Base-by-base conservation (phyloP, 768 basidiomycete genomes). In the Xerocomus brunneocitrinus region DNA sequence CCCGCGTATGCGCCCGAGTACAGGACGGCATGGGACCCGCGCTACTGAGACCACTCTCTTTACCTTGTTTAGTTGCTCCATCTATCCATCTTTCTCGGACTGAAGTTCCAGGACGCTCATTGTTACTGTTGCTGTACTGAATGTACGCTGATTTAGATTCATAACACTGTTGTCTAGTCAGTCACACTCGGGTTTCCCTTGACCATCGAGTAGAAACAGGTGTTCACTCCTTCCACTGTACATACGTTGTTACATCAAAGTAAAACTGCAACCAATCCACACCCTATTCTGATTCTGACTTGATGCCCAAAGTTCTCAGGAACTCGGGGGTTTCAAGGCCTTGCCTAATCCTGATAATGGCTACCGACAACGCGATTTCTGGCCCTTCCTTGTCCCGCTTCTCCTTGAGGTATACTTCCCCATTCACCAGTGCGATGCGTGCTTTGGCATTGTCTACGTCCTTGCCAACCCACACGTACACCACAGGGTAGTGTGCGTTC, bases 391-490 rank as follows among this genome's bases (percentile, higher is more conserved):
- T 56, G 16, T 13, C 30, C 43, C 66, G 59, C 58, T 70, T 72
- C 30, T 75, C 58, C 54, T 81, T 68, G 50, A 85, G 63, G 63
- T 81, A 83, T 31, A 55, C 64, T 61, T 81, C 82, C 7, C 82
- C 82, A 53, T 84, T 81, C 58, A 81, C 78, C 13, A 80, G 43
- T 3, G 80, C 77, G 25, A 84, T 70, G 6, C 81, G 72, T 59
- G 81, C 81, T 24, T 67, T 71, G 52, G 76, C 61, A 28, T 52
- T 56, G 27, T 77, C 77, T 30, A 80, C 76, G 4, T 70, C 60
- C 8, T 67, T 73, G 5, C 84, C 84, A 24, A 86, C 69, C 83
- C 84, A 86, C 24, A 81, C 71, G 57, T 81, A 85, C 32, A 85
- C 64, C 3, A 75, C 74, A 4, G 79, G 78, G 42, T 68, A 61